Evolutionary conservation across 2,329 filamentous ascomycete species (phyloP).

Genomic region (Pseudogymnoascus sp.): DNA sequence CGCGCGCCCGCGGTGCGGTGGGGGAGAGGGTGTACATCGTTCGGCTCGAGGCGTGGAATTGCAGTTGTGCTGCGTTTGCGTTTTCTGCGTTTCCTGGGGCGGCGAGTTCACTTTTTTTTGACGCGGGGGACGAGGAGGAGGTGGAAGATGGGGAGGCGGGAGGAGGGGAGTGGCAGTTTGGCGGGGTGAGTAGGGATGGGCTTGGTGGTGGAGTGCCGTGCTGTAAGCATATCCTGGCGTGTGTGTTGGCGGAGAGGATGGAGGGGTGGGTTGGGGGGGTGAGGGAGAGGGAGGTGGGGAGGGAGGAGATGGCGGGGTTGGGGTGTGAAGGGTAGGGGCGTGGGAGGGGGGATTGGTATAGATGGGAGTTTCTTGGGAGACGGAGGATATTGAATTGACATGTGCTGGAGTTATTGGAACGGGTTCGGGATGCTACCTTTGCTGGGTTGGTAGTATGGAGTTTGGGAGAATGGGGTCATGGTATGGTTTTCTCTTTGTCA

Average conservation of each 20-base stretch:
- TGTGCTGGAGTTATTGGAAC: neutral
- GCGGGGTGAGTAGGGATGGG: slow-evolving; percentile 35
- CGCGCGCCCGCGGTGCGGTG: slow-evolving; percentile 22
- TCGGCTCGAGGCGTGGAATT: slow-evolving; percentile 70
- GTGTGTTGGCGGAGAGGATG: slow-evolving; percentile 63
- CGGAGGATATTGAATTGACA: neutral
- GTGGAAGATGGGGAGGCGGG: slow-evolving; percentile 13
- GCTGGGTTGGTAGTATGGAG: neutral
- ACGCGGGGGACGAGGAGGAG: slow-evolving; percentile 11
- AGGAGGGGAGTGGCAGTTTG: slow-evolving; percentile 33
- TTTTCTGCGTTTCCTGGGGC: slow-evolving; percentile 55
- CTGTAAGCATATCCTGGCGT: slow-evolving; percentile 88
- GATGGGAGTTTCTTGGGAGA: neutral
- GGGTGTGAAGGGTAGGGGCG: slow-evolving; percentile 21
- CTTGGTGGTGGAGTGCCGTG: slow-evolving; percentile 38
- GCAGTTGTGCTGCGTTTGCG: slow-evolving; percentile 77
- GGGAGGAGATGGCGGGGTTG: slow-evolving; percentile 67
- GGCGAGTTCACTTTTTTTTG: slow-evolving; percentile 6
- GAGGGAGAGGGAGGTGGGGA: slow-evolving; percentile 43
- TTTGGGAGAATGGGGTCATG: neutral
- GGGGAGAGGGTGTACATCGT: slow-evolving; percentile 53
- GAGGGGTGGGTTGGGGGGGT: slow-evolving; percentile 48
- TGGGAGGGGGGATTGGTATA: neutral
- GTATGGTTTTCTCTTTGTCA: neutral
- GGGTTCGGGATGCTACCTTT: neutral